Evolutionary conservation across 768 basidiomycete genomes (phyloP), one percentile per base, ranked within the genome.

Genomic region (Ramaria sp.): DNA sequence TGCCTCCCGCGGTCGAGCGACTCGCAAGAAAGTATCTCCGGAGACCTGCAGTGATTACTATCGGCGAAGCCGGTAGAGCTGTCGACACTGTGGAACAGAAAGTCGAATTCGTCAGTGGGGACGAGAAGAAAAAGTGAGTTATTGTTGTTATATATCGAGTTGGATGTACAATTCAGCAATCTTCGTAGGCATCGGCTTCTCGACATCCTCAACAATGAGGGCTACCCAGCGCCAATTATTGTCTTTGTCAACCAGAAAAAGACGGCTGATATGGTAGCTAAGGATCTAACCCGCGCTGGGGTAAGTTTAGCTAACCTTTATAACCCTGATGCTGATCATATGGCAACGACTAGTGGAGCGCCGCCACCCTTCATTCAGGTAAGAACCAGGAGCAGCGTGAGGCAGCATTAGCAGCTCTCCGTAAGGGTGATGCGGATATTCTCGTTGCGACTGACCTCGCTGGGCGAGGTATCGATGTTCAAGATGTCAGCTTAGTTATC

Each of bases 211-310:
- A 91, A 94, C 74, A 86, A 84, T 60, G 86, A 83, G 42, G 76
- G 79, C 60, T 91, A 83, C 68, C 70, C 83, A 37, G 82, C 96
- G 17, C 96, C 96, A 4, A 98, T 99, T 63, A 99, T 99, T 61
- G 89, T 93, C 19, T 99, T 98, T 72, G 94, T 97, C 75, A 98
- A 98, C 69, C 94, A 98, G 71, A 99, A 99, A 78, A 96, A 97
- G 78, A 95, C 92, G 12, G 95, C 94, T 51, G 96, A 99, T 68
- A 91, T 93, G 85, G 91, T 99, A 34, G 87, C 91, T 39, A 94
- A 94, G 69, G 94, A 97, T 66, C 75, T 99, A 1, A 84, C 85
- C 50, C 88, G 92, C 53, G 91, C 85, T 41, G 88, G 90, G 20
- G 88, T 94, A 69, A 42, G 88, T 79, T 54, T 34, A 12, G 27